These are phyloP conservation scores for Chlorella sp. DNA, from an alignment of 139 green algal species.

Conservation along the genomic window DNA sequence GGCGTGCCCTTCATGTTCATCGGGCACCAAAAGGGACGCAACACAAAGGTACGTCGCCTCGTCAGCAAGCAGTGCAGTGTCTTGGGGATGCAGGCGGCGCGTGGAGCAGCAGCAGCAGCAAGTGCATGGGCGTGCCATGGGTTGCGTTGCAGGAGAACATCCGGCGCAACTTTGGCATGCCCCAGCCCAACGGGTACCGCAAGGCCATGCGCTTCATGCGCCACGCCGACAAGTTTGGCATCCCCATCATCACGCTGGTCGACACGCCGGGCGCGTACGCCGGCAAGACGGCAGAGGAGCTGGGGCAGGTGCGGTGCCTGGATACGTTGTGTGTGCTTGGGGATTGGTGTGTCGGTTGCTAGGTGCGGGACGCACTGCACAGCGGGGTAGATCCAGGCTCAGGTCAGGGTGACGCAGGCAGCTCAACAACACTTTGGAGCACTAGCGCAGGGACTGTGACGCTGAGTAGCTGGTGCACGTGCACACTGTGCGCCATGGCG, in stretches of 20 bases:
- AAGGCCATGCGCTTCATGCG: slow-evolving; percentile 97
- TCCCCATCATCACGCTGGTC: slow-evolving; percentile 97
- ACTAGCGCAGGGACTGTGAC: too few relatives aligned
- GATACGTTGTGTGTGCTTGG: not conserved
- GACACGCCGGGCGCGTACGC: slow-evolving; percentile 95
- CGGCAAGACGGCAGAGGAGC: slow-evolving; percentile 85
- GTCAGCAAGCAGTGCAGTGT: not conserved
- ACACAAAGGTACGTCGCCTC: slow-evolving; percentile 78
- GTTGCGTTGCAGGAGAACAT: slow-evolving; percentile 79
- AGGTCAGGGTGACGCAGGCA: not conserved
- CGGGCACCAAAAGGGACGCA: slow-evolving; percentile 95
- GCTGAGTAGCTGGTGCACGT: too few relatives aligned
- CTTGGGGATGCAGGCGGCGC: not conserved
- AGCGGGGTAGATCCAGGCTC: too few relatives aligned
- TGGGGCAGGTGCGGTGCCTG: slow-evolving; percentile 70
- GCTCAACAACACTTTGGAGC: too few relatives aligned
- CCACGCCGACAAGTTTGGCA: slow-evolving; percentile 92
- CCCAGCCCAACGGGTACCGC: slow-evolving; percentile 91
- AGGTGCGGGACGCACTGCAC: too few relatives aligned
- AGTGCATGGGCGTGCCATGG: not conserved
- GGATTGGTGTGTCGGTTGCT: not conserved
- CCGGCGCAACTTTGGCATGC: slow-evolving; percentile 93
- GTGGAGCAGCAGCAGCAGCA: not conserved
- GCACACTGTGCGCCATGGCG: too few relatives aligned
- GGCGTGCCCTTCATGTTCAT: slow-evolving; percentile 95